Conservation (phyloP, 306 rosid species). For the Citrullus mucosospermus region DNA sequence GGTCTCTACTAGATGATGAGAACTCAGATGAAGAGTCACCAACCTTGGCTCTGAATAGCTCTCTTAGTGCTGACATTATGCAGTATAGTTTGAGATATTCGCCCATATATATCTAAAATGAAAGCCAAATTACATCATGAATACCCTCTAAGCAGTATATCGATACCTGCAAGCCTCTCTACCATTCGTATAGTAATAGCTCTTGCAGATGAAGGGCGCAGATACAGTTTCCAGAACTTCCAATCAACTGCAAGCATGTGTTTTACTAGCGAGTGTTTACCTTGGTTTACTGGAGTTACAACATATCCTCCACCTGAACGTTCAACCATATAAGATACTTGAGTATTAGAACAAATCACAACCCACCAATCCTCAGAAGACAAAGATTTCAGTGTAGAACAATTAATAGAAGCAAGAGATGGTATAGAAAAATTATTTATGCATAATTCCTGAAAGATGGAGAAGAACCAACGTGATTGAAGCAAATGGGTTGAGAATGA, state of each 20-base stretch:
- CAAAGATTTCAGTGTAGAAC: neutral
- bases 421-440: neutral
- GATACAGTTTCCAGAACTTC: constrained; percentile 70
- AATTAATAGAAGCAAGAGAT: neutral
- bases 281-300: constrained; percentile 58
- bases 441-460: neutral
- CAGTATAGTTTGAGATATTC: neutral
- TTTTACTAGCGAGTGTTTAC: constrained; percentile 60
- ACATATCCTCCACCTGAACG: constrained; percentile 83
- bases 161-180: constrained; percentile 62
- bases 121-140: neutral
- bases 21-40: constrained; percentile 24
- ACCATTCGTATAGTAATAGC: constrained; percentile 68
- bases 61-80: constrained; percentile 53
- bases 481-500: neutral
- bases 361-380: neutral
- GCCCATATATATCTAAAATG: neutral
- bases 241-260: constrained; percentile 94
- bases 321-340: neutral
- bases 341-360: neutral
- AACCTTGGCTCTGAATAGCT: constrained; percentile 39
- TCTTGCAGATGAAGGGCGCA: constrained; percentile 52
- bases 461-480: neutral
- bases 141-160: constrained; percentile 8
- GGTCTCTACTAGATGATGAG: constrained; percentile 24